Percentiles rank a stretch among this genome's conserved stretches.
These are phyloP conservation scores for Candida freyschussii DNA, from an alignment of 1,139 yeast species.

Conservation along the genomic window DNA sequence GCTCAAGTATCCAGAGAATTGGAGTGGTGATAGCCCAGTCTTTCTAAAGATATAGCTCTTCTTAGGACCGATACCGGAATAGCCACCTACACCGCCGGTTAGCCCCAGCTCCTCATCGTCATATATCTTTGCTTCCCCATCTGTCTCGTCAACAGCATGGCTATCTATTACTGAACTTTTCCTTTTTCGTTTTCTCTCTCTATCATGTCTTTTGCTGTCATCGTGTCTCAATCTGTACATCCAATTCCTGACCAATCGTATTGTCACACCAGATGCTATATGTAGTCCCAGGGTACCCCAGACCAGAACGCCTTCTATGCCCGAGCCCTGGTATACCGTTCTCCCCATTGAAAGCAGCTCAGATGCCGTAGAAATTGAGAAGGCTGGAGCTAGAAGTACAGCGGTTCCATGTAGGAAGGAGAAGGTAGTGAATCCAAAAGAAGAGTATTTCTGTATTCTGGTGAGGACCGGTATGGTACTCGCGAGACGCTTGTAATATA, in stretches of 20 bases:
- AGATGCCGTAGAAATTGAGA: conserved; percentile 44
- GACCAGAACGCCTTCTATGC: conserved; percentile 45
- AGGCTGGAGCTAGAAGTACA: conserved; percentile 51
- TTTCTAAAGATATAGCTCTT: conserved; percentile 39
- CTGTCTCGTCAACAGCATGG: conserved; percentile 17
- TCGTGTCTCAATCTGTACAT: conserved; percentile 27
- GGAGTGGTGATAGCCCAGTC: conserved; percentile 42
- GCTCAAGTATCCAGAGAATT: conserved; percentile 56
- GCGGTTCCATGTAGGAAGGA: conserved; percentile 54
- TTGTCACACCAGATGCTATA: conserved; percentile 46
- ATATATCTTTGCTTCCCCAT: conserved; percentile 25
- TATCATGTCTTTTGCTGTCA: conserved; percentile 14
- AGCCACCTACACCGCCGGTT: conserved; percentile 48
- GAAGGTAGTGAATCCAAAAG: conserved; percentile 54
- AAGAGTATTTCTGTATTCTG: conserved; percentile 53
- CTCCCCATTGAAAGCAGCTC: conserved; percentile 59
- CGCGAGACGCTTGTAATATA: conserved; percentile 5
- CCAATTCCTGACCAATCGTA: conserved; percentile 38
- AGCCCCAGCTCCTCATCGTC: conserved; percentile 50
- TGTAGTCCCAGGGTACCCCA: conserved; percentile 48
- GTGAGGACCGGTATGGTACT: conserved; percentile 3
- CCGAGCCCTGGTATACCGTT: conserved; percentile 53
- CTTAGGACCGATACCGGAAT: conserved; percentile 51
- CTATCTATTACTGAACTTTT: conserved; percentile 21
- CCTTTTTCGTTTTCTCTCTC: conserved; percentile 6